Evolutionary conservation across 106 monocot genomes (phyloP).

Genomic region (Cymbidium sinense): DNA sequence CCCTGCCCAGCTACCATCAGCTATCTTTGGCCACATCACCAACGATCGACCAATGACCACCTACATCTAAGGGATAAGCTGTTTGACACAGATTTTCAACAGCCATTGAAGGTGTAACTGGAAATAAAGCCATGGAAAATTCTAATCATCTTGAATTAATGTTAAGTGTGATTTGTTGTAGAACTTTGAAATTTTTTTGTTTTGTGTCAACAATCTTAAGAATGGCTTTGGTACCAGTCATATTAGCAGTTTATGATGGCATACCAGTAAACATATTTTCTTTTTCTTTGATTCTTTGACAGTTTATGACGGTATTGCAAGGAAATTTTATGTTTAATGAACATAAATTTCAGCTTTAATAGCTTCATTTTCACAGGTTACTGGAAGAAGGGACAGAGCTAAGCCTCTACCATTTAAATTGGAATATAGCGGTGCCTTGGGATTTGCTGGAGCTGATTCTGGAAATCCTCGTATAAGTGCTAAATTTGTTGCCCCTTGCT

Average conservation of each 20-base stretch:
- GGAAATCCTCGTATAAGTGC: slow-evolving; percentile 86
- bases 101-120: too few relatives aligned
- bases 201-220: neutral
- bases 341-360: neutral
- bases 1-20: too few relatives aligned
- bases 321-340: neutral
- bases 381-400: slow-evolving; percentile 95
- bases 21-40: too few relatives aligned
- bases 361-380: slow-evolving; percentile 46
- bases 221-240: neutral
- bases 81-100: too few relatives aligned
- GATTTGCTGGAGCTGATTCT: slow-evolving; percentile 60
- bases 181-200: neutral
- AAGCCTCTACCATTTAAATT: slow-evolving; percentile 88
- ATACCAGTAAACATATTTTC: neutral
- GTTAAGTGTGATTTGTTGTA: neutral
- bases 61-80: too few relatives aligned
- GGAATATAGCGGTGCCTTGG: slow-evolving; percentile 71
- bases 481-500: slow-evolving; percentile 87
- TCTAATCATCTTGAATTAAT: too few relatives aligned
- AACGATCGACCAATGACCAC: too few relatives aligned
- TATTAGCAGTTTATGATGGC: neutral
- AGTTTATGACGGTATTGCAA: neutral
- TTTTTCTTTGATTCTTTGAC: neutral
- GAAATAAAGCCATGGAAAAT: too few relatives aligned